phyloP scores from a whole-genome alignment of 192 early-diverging fungal genomes.

The Mortierella claussenii region DNA sequence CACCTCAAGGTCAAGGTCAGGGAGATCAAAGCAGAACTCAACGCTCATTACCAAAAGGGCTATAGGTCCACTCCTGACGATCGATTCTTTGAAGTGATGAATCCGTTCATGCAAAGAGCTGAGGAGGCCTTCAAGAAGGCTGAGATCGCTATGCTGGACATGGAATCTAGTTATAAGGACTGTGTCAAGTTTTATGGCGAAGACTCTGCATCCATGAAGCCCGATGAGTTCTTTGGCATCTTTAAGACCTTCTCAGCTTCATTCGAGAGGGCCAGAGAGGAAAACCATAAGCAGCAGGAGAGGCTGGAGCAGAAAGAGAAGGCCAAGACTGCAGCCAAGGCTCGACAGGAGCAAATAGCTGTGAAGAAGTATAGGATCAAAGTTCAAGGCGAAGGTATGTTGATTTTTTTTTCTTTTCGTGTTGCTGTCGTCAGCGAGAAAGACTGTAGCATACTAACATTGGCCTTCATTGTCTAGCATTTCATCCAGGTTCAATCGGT shows the following conservation, averaged over 20 bases:
- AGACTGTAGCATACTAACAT: no score
- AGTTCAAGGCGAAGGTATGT: constrained; percentile 35
- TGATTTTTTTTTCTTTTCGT: background rate
- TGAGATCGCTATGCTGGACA: constrained; percentile 67
- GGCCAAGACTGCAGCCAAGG: constrained; percentile 45
- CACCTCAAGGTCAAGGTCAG: constrained; percentile 57
- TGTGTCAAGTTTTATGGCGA: constrained; percentile 79
- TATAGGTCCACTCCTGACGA: constrained; percentile 65
- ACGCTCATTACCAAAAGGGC: constrained; percentile 59
- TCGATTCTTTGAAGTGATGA: constrained; percentile 71
- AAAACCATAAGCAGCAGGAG: constrained; percentile 61
- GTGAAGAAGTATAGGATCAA: constrained; percentile 38
- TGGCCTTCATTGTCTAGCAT: no score
- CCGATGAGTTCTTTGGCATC: constrained; percentile 89
- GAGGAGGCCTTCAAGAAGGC: constrained; percentile 71
- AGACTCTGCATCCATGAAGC: constrained; percentile 73
- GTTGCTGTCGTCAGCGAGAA: background rate
- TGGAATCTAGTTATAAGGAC: constrained; percentile 79
- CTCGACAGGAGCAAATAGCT: constrained; percentile 44
- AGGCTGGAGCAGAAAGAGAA: constrained; percentile 48
- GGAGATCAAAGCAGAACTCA: constrained; percentile 57
- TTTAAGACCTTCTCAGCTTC: constrained; percentile 84
- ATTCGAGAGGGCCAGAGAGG: constrained; percentile 70
- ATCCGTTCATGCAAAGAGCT: constrained; percentile 72
- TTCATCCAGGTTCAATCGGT: constrained; percentile 27